Percentiles rank a stretch among this genome's conserved stretches.
Conservation (phyloP, 208 protist species). For the Vickermania spadyakhi region DNA sequence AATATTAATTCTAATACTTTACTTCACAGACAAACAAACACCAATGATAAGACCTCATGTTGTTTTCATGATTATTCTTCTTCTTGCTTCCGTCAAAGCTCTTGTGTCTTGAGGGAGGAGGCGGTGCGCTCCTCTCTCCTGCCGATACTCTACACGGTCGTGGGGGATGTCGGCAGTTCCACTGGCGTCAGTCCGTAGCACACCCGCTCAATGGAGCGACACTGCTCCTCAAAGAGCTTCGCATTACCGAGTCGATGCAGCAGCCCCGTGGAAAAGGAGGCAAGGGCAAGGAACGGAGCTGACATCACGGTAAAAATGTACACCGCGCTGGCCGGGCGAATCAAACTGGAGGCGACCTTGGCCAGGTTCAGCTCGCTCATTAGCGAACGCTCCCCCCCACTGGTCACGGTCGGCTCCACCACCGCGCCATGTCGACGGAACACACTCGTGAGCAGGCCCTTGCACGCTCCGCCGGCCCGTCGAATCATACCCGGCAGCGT, state of each 20-base stretch:
- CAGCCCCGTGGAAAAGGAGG: conserved; percentile 41
- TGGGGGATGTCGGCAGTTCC: too few relatives aligned
- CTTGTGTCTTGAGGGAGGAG: too few relatives aligned
- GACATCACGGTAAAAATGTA: neutral
- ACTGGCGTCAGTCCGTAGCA: too few relatives aligned
- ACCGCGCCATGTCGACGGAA: neutral
- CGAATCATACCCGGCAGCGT: neutral
- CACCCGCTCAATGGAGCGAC: conserved; percentile 10
- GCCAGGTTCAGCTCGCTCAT: neutral
- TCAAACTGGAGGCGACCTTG: neutral
- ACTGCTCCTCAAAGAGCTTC: conserved; percentile 55
- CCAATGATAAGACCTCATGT: too few relatives aligned
- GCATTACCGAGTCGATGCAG: conserved; percentile 64
- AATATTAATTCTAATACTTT: too few relatives aligned
- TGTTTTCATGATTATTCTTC: too few relatives aligned
- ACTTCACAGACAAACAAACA: too few relatives aligned
- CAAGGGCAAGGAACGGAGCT: conserved; percentile 21
- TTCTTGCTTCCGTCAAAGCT: too few relatives aligned
- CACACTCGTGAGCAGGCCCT: neutral
- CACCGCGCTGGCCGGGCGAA: neutral
- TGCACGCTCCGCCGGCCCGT: neutral
- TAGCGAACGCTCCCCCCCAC: neutral
- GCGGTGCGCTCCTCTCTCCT: too few relatives aligned
- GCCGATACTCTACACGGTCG: too few relatives aligned
- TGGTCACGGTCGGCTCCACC: neutral